Base-by-base conservation (phyloP, 805 yeast species). In the Metschnikowia lunata region DNA sequence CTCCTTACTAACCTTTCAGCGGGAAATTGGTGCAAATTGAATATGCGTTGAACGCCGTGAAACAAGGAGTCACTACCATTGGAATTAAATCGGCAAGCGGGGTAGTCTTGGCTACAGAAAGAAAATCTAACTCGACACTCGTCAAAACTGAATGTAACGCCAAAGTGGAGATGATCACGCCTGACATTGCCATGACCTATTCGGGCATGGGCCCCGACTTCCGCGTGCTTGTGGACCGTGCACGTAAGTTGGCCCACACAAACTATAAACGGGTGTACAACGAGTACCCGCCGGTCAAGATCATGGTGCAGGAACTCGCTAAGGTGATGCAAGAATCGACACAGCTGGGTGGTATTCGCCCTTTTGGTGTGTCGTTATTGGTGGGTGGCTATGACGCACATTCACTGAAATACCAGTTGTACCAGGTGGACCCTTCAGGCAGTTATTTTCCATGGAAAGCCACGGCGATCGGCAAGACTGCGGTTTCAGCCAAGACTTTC, bases 131-230 rank as follows among this genome's bases (percentile, higher is more conserved):
- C 37, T 88, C 97, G 8, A 74, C 85, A 11, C 76, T 93, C 50
- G 79, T 88, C 42, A 82, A 87, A 54, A 69, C 79, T 30, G 95
- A 85, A 39, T 77, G 88, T 40, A 75, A 85, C 46, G 76, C 84
- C 40, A 93, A 93, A 62, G 82, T 93, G 32, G 84, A 87, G 39
- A 67, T 79, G 49, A 79, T 93, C 58, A 89, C 99, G 5, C 98
- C 99, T 31, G 89, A 93, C 62, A 86, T 91, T 56, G 99, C 97
- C 46, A 88, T 93, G 77, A 90, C 95, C 4, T 93, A 93, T 67
- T 78, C 96, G 7, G 99, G 99, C 14, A 90, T 93, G 98, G 98
- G 98, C 26, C 99, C 99, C 18, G 99, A 93, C 65, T 93, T 86
- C 72, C 78, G 99, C 52, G 96, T 93, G 12, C 76, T 93, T 30